Percentiles rank a stretch among this genome's conserved stretches.
Conservation (phyloP, 2,329 filamentous ascomycete species). For the Fusarium buharicum region DNA sequence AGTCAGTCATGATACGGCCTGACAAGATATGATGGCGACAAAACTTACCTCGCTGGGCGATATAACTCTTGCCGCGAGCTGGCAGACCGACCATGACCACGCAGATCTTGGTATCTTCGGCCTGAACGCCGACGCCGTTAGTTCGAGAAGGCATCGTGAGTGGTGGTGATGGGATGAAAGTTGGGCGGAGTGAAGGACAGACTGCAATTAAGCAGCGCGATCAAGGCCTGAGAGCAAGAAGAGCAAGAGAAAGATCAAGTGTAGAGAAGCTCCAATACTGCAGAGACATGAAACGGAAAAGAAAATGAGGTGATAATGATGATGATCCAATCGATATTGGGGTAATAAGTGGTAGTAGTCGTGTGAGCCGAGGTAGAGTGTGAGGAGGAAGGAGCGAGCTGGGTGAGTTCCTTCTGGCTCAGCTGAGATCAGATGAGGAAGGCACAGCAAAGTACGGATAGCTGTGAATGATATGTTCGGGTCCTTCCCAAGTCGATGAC, state of each 20-base stretch:
- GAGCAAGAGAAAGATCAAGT: slow-evolving; percentile 23
- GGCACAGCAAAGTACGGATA: not conserved
- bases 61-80: slow-evolving; percentile 95
- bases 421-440: slow-evolving; percentile 29
- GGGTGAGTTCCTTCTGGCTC: slow-evolving; percentile 15
- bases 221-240: slow-evolving; percentile 21
- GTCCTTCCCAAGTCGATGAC: slow-evolving; percentile 23
- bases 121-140: slow-evolving; percentile 81
- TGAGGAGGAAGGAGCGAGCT: slow-evolving; percentile 29
- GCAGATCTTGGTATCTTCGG: slow-evolving; percentile 95
- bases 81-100: slow-evolving; percentile 99
- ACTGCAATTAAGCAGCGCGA: slow-evolving; percentile 31
- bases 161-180: not conserved
- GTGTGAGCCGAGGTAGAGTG: slow-evolving; percentile 33
- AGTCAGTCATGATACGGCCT: slow-evolving; percentile 19
- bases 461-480: slow-evolving; percentile 1
- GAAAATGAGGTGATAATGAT: not conserved
- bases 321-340: slow-evolving; percentile 26
- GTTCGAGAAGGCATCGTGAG: slow-evolving; percentile 59
- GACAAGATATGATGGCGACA: slow-evolving; percentile 6
- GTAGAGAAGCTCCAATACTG: slow-evolving; percentile 41
- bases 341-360: slow-evolving; percentile 1
- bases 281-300: slow-evolving; percentile 41
- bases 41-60: slow-evolving; percentile 89
- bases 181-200: slow-evolving; percentile 9